Evolutionary conservation across 257 asterid genomes (phyloP).

Genomic region (Galeopsis tetrahit): DNA sequence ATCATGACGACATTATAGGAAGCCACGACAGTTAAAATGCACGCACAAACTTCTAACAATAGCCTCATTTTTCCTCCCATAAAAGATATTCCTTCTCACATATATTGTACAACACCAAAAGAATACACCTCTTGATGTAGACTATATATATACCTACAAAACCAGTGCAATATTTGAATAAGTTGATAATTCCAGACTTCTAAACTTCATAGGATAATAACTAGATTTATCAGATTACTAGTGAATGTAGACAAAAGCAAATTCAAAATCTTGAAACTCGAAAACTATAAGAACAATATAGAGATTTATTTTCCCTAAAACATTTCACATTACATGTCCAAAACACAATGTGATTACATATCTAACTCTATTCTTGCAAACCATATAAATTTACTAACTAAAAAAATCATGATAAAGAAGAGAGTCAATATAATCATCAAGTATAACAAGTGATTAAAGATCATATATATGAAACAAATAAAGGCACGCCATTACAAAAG

Average conservation of each 20-base stretch:
- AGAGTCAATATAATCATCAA: background rate
- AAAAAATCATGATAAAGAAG: background rate
- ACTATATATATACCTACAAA: background rate
- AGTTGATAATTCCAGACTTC: background rate
- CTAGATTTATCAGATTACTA: background rate
- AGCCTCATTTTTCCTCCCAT: slow-evolving; percentile 41
- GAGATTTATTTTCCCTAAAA: background rate
- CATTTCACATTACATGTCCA: background rate
- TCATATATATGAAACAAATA: background rate
- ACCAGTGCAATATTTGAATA: background rate
- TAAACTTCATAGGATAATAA: background rate
- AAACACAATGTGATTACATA: too few species aligned
- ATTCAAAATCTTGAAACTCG: background rate
- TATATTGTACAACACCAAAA: background rate
- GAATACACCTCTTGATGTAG: background rate
- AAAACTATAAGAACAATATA: background rate
- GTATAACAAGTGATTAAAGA: background rate
- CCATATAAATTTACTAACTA: background rate
- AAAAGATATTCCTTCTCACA: background rate
- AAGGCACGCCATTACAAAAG: background rate
- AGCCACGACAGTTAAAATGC: slow-evolving; percentile 38
- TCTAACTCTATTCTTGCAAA: background rate
- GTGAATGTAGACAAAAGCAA: background rate
- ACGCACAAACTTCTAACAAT: slow-evolving; percentile 23
- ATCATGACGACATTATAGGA: slow-evolving; percentile 29